Percentiles rank a stretch among this genome's conserved stretches.
phyloP scores from a whole-genome alignment of 139 green algal genomes.

The Chlorella vulgaris region DNA sequence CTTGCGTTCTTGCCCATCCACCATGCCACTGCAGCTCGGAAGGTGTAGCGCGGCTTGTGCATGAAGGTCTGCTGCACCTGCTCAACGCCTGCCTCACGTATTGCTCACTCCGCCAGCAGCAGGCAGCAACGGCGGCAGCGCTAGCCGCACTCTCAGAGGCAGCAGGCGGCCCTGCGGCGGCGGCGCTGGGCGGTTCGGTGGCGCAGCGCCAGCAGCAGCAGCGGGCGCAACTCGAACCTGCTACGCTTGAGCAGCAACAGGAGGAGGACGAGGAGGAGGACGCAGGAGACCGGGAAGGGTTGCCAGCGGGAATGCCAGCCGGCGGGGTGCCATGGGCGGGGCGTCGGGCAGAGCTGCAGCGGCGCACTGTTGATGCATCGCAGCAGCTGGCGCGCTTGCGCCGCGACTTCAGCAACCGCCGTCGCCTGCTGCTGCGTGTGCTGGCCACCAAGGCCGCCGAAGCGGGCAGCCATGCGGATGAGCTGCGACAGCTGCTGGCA shows the following conservation, averaged over 20 bases:
- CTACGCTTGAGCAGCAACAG: background rate
- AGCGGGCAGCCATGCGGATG: conserved; percentile 19
- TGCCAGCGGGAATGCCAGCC: too few species aligned
- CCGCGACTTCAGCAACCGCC: background rate
- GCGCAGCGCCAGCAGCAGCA: background rate
- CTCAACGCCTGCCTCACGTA: conserved; percentile 25
- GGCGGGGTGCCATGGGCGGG: conserved; percentile 13
- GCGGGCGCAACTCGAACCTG: background rate
- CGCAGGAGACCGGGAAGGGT: too few species aligned
- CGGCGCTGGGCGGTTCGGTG: background rate
- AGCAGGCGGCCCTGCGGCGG: background rate
- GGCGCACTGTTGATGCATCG: background rate
- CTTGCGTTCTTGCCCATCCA: too few species aligned
- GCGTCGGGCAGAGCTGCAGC: background rate
- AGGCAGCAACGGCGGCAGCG: background rate
- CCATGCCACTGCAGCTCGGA: conserved; percentile 24
- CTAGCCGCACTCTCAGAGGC: background rate
- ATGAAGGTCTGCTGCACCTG: conserved; percentile 29
- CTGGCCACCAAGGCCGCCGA: conserved; percentile 28
- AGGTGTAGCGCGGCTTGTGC: conserved; percentile 17
- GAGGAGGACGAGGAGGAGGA: background rate
- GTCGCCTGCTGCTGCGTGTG: conserved; percentile 29
- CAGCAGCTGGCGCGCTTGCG: conserved; percentile 5
- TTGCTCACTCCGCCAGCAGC: conserved; percentile 10
- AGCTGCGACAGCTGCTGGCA: conserved; percentile 31